A percentile compares a stretch with the other conserved stretches of the same genome.
These are phyloP conservation scores for Mikania micrantha DNA, from an alignment of 129 eudicot species.

Conservation along the genomic window DNA sequence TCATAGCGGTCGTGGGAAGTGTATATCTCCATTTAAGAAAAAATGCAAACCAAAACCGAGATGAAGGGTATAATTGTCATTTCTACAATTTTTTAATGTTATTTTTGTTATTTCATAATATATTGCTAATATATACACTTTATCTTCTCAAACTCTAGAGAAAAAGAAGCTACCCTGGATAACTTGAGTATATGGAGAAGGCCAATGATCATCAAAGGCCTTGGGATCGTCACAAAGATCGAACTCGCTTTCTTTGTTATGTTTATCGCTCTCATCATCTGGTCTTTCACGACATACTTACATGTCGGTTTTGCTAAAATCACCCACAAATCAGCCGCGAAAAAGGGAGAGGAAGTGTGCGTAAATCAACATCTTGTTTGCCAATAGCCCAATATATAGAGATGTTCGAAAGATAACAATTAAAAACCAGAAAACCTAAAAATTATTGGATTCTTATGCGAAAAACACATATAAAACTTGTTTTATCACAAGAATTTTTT, in stretches of 20 bases:
- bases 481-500: too few relatives aligned
- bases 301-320: constrained; percentile 36
- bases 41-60: background rate
- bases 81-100: background rate
- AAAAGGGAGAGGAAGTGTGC: constrained; percentile 54
- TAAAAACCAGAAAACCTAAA: too few relatives aligned
- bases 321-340: constrained; percentile 39
- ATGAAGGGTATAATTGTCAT: constrained; percentile 28
- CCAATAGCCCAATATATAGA: too few relatives aligned
- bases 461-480: too few relatives aligned
- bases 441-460: too few relatives aligned
- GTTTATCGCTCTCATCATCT: constrained; percentile 70
- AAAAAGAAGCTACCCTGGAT: constrained; percentile 11
- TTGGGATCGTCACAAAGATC: constrained; percentile 68
- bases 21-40: constrained; percentile 62
- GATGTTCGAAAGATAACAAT: too few relatives aligned
- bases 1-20: constrained; percentile 55
- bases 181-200: constrained; percentile 42
- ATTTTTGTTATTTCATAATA: background rate
- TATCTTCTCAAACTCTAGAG: background rate
- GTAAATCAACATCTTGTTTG: background rate
- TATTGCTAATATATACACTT: background rate
- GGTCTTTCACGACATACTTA: constrained; percentile 49
- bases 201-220: constrained; percentile 72
- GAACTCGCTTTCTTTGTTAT: constrained; percentile 59